A percentile compares a stretch with the other conserved stretches of the same genome.
These are phyloP conservation scores for Alternaria rosae DNA, from an alignment of 2,329 filamentous ascomycete genomes.

Conservation along the genomic window DNA sequence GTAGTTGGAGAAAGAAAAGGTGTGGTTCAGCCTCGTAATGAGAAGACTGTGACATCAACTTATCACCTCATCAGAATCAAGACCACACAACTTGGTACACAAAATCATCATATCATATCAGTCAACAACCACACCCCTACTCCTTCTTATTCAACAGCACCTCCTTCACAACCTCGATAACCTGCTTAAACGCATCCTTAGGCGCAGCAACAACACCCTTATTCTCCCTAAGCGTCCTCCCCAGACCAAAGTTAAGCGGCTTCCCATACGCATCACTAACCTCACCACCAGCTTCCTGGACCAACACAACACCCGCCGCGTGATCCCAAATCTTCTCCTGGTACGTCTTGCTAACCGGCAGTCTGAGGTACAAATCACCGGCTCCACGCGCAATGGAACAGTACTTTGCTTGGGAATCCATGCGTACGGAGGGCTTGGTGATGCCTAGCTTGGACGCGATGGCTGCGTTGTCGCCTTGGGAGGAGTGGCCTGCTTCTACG, in stretches of 20 bases:
- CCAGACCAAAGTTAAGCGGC: conserved; percentile 83
- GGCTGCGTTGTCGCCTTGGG: conserved; percentile 83
- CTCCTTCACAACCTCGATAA: conserved; percentile 82
- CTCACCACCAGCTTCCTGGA: conserved; percentile 88
- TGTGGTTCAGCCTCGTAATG: too few relatives aligned
- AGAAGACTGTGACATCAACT: too few relatives aligned
- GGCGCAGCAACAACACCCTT: conserved; percentile 94
- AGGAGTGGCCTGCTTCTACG: conserved; percentile 91
- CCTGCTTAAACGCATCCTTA: conserved; percentile 73
- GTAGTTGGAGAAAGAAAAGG: not conserved
- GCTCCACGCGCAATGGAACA: conserved; percentile 92
- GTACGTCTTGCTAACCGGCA: conserved; percentile 86
- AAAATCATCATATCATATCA: not conserved
- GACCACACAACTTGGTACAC: not conserved
- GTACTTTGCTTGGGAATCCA: conserved; percentile 99
- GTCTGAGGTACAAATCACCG: conserved; percentile 90
- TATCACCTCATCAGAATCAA: not conserved
- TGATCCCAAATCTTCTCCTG: conserved; percentile 99
- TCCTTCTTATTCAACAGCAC: conserved; percentile 68
- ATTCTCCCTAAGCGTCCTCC: conserved; percentile 85
- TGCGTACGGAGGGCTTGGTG: conserved; percentile 85
- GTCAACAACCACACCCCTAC: not conserved
- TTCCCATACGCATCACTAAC: conserved; percentile 91
- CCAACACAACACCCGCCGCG: conserved; percentile 91
- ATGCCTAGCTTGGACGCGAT: conserved; percentile 89